Evolutionary conservation across 257 asterid genomes (phyloP).

Genomic region (Solanum sitiens): DNA sequence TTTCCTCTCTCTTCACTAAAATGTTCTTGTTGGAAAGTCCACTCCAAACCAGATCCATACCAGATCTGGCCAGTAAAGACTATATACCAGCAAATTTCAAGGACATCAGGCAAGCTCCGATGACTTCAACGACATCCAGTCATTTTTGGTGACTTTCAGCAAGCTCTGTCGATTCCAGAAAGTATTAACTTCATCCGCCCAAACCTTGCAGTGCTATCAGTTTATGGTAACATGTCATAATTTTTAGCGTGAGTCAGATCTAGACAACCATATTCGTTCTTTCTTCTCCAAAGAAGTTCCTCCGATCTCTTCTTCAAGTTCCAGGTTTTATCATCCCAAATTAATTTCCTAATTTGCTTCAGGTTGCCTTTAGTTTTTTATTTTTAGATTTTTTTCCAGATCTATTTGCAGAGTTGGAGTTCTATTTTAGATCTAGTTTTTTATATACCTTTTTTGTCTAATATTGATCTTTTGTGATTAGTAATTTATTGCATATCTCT

Average conservation of each 20-base stretch:
- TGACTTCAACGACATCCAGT: neutral
- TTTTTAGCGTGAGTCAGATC: too few species aligned
- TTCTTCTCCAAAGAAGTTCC: neutral
- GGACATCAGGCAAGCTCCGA: neutral
- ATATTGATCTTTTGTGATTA: neutral
- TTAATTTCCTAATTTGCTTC: neutral
- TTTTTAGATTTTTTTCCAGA: neutral
- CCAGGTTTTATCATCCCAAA: neutral
- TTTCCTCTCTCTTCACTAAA: neutral
- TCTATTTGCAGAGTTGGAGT: neutral
- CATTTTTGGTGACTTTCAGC: neutral
- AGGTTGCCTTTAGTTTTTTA: too few species aligned
- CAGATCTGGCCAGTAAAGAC: neutral
- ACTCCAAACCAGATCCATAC: neutral
- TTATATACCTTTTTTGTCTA: neutral
- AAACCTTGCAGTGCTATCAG: neutral
- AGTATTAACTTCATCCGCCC: neutral
- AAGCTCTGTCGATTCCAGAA: neutral
- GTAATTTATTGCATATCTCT: neutral
- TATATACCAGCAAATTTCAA: neutral
- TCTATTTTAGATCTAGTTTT: too few species aligned
- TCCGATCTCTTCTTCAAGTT: neutral
- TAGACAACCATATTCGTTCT: neutral
- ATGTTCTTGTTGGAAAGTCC: neutral
- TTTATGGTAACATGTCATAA: neutral